These are phyloP conservation scores for Paraglomus brasilianum DNA, from an alignment of 192 early-diverging fungal species.

Conservation along the genomic window DNA sequence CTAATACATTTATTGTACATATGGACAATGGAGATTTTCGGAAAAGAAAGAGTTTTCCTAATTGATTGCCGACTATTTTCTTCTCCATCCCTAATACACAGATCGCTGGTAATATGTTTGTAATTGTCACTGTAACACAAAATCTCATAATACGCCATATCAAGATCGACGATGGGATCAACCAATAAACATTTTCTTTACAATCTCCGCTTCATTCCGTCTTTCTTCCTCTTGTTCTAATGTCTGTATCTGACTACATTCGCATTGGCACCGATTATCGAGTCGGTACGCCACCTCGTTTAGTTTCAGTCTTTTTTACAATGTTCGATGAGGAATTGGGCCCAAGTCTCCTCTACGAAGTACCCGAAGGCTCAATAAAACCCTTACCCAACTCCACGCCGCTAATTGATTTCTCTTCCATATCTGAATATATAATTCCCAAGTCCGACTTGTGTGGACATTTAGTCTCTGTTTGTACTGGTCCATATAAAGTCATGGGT, in stretches of 20 bases:
- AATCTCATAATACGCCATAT: no score
- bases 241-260: conserved; percentile 27
- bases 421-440: conserved; percentile 83
- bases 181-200: no score
- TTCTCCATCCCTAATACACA: no score
- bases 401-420: conserved; percentile 72
- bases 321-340: conserved; percentile 79
- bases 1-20: no score
- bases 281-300: conserved; percentile 46
- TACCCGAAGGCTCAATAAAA: conserved; percentile 70
- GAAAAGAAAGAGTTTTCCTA: no score
- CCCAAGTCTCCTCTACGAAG: conserved; percentile 71
- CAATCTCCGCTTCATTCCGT: not conserved
- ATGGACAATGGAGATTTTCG: no score
- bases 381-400: conserved; percentile 33
- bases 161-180: no score
- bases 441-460: conserved; percentile 73
- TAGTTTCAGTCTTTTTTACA: conserved; percentile 78
- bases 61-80: no score
- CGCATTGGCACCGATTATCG: conserved; percentile 23
- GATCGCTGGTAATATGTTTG: no score
- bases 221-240: not conserved
- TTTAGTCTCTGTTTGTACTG: conserved; percentile 71
- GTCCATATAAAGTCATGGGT: conserved; percentile 71
- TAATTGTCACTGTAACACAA: no score